These are phyloP conservation scores for Neoascochyta sp. DNA, from an alignment of 2,329 filamentous ascomycete species.

Conservation along the genomic window DNA sequence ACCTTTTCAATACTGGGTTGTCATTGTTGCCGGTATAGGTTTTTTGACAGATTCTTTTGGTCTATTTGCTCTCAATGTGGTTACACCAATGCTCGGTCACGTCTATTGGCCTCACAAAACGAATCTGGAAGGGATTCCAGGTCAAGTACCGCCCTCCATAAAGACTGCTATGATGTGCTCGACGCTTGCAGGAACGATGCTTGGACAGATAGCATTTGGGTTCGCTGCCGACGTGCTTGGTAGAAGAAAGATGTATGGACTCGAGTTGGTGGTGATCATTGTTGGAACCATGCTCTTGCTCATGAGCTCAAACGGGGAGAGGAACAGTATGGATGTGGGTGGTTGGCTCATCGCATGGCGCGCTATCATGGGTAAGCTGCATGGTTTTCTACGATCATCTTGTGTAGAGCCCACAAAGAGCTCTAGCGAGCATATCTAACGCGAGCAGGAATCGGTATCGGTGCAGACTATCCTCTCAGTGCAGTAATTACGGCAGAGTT, in stretches of 20 bases:
- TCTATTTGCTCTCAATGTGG: conserved; percentile 40
- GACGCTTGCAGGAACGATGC: conserved; percentile 39
- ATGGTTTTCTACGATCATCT: too few species aligned
- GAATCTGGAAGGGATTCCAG: conserved; percentile 18
- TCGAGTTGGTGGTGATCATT: conserved; percentile 42
- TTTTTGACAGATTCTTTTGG: conserved; percentile 42
- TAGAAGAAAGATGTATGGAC: conserved; percentile 40
- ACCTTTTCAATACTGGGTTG: conserved; percentile 36
- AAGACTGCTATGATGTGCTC: conserved; percentile 39
- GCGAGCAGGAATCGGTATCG: conserved; percentile 31
- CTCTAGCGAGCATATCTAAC: too few species aligned
- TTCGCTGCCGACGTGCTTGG: conserved; percentile 38
- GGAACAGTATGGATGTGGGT: conserved; percentile 36
- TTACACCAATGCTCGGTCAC: conserved; percentile 40
- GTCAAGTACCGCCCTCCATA: conserved; percentile 25
- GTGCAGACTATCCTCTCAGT: conserved; percentile 38
- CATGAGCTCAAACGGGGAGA: conserved; percentile 36
- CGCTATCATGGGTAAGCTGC: conserved; percentile 35
- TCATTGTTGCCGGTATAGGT: conserved; percentile 40
- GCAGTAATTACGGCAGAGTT: conserved; percentile 42
- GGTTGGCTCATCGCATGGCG: conserved; percentile 42
- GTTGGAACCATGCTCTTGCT: conserved; percentile 39
- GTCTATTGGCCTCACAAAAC: conserved; percentile 36
- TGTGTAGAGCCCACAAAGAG: too few species aligned
- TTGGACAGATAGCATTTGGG: conserved; percentile 40